phyloP scores from a whole-genome alignment of 805 yeast species.

The Blastobotrys parvus region DNA sequence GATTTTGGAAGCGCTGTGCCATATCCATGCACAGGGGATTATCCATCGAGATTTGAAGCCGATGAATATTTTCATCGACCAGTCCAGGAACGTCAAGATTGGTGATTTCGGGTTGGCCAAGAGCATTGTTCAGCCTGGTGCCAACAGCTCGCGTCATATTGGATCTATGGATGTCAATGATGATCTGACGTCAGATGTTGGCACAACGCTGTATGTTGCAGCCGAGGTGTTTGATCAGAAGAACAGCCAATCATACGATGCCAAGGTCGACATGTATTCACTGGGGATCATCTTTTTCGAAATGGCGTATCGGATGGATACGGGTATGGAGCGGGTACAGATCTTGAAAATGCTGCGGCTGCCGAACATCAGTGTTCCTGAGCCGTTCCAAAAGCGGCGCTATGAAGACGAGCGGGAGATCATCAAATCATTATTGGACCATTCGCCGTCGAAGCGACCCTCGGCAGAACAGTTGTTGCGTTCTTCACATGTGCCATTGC shows the following conservation, averaged over 20 bases:
- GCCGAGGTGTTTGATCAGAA: conserved; percentile 56
- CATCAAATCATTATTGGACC: conserved; percentile 60
- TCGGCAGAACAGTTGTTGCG: conserved; percentile 66
- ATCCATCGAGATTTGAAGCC: conserved; percentile 95
- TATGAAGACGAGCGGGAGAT: conserved; percentile 56
- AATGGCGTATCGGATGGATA: conserved; percentile 77
- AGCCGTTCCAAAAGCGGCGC: conserved; percentile 46
- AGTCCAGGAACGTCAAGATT: conserved; percentile 76
- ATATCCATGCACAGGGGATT: conserved; percentile 88
- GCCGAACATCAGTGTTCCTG: conserved; percentile 58
- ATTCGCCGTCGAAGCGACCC: conserved; percentile 72
- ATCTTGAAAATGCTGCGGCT: conserved; percentile 60
- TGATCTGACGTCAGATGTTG: conserved; percentile 85
- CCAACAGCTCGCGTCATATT: conserved; percentile 1
- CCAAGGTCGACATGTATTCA: conserved; percentile 93
- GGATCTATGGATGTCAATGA: conserved; percentile 35
- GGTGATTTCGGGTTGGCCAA: conserved; percentile 98
- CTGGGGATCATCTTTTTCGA: conserved; percentile 92
- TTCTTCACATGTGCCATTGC: conserved; percentile 80
- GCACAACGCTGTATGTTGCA: conserved; percentile 91
- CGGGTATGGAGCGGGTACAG: conserved; percentile 88
- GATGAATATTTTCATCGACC: conserved; percentile 90
- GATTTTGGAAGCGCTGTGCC: conserved; percentile 78
- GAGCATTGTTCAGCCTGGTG: conserved; percentile 29
- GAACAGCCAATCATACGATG: conserved; percentile 72